Percentiles rank a stretch among this genome's conserved stretches.
phyloP scores from a whole-genome alignment of 306 rosid species.

The Casuarina equisetifolia region DNA sequence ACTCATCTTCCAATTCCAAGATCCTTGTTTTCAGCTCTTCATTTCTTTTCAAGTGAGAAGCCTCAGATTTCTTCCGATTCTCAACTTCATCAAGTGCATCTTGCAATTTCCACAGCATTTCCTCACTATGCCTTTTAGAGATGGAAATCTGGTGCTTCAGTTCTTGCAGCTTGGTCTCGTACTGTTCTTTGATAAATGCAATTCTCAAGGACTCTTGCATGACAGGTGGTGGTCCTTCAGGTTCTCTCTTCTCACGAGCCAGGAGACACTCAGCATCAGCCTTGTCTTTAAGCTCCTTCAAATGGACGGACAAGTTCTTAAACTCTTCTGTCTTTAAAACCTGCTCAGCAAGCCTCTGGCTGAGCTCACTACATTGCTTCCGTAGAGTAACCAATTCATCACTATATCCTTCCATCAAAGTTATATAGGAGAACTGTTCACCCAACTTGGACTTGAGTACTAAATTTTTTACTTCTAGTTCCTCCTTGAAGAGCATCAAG shows the following conservation, averaged over 20 bases:
- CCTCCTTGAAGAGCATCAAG: constrained; percentile 70
- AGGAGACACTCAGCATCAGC: constrained; percentile 72
- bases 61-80: constrained; percentile 76
- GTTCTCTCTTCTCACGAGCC: constrained; percentile 69
- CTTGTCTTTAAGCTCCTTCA: constrained; percentile 93
- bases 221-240: constrained; percentile 64
- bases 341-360: constrained; percentile 79
- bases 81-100: constrained; percentile 77
- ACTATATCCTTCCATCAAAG: constrained; percentile 54
- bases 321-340: constrained; percentile 85
- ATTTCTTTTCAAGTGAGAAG: constrained; percentile 65
- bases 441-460: constrained; percentile 64
- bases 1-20: constrained; percentile 82
- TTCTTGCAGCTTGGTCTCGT: constrained; percentile 93
- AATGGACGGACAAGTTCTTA: constrained; percentile 84
- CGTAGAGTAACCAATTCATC: constrained; percentile 56
- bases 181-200: constrained; percentile 94
- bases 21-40: constrained; percentile 80
- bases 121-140: constrained; percentile 82
- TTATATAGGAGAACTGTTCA: constrained; percentile 54
- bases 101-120: constrained; percentile 93
- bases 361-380: constrained; percentile 59
- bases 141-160: constrained; percentile 73
- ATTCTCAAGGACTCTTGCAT: constrained; percentile 94
- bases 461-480: constrained; percentile 65